Evolutionary conservation across 805 yeast species (phyloP).

Genomic region (Myxozyma neotropica): DNA sequence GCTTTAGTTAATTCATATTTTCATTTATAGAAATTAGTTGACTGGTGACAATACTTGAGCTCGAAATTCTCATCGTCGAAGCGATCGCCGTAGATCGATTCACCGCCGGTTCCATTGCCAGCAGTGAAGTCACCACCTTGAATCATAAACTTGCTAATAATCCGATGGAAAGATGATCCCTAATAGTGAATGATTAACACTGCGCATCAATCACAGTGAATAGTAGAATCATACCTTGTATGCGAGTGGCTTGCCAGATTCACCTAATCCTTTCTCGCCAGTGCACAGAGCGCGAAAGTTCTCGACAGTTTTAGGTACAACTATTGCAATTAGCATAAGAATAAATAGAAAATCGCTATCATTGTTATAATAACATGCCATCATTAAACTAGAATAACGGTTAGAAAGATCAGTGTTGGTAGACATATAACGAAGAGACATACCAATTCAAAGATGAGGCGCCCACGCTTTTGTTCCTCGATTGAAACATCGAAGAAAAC

Average conservation of each 20-base stretch:
- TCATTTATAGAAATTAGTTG: neutral
- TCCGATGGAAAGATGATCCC: conserved; percentile 86
- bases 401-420: neutral
- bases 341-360: conserved; percentile 57
- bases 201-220: no score
- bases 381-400: conserved; percentile 11
- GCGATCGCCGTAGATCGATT: conserved; percentile 79
- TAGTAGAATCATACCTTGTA: conserved; percentile 48
- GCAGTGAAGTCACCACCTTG: conserved; percentile 86
- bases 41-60: no score
- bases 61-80: conserved; percentile 87
- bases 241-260: conserved; percentile 63
- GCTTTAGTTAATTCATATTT: conserved; percentile 28
- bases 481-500: conserved; percentile 79
- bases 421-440: conserved; percentile 2
- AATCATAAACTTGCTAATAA: conserved; percentile 79
- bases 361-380: neutral
- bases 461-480: conserved; percentile 69
- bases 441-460: conserved; percentile 73
- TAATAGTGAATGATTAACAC: no score
- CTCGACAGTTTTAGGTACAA: conserved; percentile 84
- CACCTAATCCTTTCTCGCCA: conserved; percentile 76
- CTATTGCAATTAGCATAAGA: conserved; percentile 87
- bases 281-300: conserved; percentile 87
- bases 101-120: conserved; percentile 66